Conservation (phyloP, 2,329 filamentous ascomycete species). For the Fusarium sp. region DNA sequence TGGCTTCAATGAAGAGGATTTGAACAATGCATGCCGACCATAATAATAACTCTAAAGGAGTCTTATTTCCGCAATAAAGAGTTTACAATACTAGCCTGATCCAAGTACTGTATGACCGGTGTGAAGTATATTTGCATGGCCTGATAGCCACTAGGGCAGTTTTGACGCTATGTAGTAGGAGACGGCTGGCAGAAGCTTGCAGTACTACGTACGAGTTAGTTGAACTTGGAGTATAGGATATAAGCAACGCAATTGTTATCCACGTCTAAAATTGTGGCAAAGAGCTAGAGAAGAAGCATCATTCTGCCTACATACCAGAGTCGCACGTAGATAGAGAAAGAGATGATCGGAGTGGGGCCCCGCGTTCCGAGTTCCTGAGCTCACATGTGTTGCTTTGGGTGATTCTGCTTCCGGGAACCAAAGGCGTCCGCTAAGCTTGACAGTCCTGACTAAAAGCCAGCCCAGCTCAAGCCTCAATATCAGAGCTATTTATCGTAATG, state of each 20-base stretch:
- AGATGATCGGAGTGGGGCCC: conserved; percentile 1
- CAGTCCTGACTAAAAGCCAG: conserved; percentile 16
- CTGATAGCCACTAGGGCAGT: not conserved
- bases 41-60: not conserved
- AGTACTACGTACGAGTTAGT: not conserved
- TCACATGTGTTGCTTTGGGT: conserved; percentile 29
- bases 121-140: not conserved
- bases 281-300: conserved; percentile 9
- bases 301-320: conserved; percentile 35
- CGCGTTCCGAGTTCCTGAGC: conserved; percentile 22
- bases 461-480: not conserved
- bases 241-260: conserved; percentile 2
- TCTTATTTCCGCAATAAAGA: not conserved
- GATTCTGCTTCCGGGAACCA: conserved; percentile 41
- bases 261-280: conserved; percentile 6
- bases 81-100: not conserved
- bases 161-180: not conserved
- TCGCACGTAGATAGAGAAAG: conserved; percentile 9
- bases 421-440: conserved; percentile 19
- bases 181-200: not conserved
- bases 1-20: conserved; percentile 13
- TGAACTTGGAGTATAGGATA: not conserved
- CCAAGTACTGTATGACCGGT: not conserved
- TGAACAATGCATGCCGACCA: conserved; percentile 5
- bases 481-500: not conserved